Percentiles rank a stretch among this genome's conserved stretches.
Conservation (phyloP, 1,284 basidiomycete genomes). For the Fomitopsis pinicola region DNA sequence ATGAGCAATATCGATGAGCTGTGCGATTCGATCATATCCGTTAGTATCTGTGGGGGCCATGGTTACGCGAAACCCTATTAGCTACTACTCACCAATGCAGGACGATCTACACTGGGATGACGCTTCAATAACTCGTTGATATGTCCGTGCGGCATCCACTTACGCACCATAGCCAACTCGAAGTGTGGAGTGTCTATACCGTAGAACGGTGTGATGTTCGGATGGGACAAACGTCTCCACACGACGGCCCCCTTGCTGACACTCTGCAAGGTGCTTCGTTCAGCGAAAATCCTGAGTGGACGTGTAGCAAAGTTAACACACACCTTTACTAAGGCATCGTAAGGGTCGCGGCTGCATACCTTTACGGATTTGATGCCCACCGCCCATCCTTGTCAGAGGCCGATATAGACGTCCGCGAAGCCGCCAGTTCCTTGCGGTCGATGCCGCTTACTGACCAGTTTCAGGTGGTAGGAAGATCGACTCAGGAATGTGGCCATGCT, state of each 20-base stretch:
- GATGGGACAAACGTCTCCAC: constrained; percentile 3
- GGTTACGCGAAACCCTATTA: neutral
- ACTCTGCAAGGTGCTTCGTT: constrained; percentile 12
- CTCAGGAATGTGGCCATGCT: neutral
- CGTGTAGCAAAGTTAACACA: too few relatives aligned
- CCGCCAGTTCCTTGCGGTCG: neutral
- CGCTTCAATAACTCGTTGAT: neutral
- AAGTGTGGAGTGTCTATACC: neutral
- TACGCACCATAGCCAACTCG: neutral
- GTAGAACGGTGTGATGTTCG: constrained; percentile 1
- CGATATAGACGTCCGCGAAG: neutral
- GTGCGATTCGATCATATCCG: neutral
- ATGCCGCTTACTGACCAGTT: neutral
- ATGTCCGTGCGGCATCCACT: constrained; percentile 8
- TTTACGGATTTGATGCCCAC: neutral
- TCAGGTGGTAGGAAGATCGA: neutral
- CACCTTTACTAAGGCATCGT: neutral
- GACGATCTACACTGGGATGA: too few relatives aligned
- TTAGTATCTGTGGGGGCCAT: neutral
- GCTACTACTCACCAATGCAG: too few relatives aligned
- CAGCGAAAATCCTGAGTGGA: neutral
- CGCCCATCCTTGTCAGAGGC: neutral
- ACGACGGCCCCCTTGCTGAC: neutral
- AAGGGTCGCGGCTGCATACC: neutral
- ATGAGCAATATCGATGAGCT: neutral